A percentile compares a stretch with the other conserved stretches of the same genome.
Evolutionary conservation across 495 filamentous ascomycete genomes (phyloP).

Genomic region (Filosporella fistucella): DNA sequence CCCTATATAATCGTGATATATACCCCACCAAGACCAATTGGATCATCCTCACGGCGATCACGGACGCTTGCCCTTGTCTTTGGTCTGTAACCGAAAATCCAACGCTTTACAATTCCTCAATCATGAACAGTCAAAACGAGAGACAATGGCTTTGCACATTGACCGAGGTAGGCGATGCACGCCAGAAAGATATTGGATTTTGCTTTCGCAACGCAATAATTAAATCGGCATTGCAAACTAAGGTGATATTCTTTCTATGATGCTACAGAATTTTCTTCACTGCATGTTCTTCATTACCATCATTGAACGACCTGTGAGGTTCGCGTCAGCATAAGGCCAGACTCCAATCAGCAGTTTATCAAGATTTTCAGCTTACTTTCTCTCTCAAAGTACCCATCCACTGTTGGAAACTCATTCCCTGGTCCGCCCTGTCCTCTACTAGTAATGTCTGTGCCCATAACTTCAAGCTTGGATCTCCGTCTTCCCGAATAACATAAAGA

Average conservation of each 20-base stretch:
- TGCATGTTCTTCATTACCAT: too few relatives aligned
- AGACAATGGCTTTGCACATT: too few relatives aligned
- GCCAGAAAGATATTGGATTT: too few relatives aligned
- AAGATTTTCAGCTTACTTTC: constrained; percentile 71
- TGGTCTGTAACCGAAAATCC: too few relatives aligned
- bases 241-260: constrained; percentile 19
- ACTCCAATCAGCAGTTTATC: constrained; percentile 5
- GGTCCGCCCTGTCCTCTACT: constrained; percentile 92
- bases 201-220: too few relatives aligned
- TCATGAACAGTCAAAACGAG: too few relatives aligned
- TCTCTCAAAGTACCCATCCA: constrained; percentile 91
- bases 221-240: too few relatives aligned
- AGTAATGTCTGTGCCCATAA: constrained; percentile 95
- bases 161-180: too few relatives aligned
- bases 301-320: constrained; percentile 38
- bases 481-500: constrained; percentile 89
- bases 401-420: constrained; percentile 84
- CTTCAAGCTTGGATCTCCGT: constrained; percentile 91
- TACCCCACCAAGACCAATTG: too few relatives aligned
- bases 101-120: too few relatives aligned
- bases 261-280: constrained; percentile 23
- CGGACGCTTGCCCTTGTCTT: constrained; percentile 3
- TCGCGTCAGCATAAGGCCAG: constrained; percentile 23
- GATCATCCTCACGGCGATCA: constrained; percentile 1
- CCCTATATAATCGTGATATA: constrained; percentile 1